A percentile compares a stretch with the other conserved stretches of the same genome.
phyloP scores from a whole-genome alignment of 768 basidiomycete species.

The Tricholoma terreum region DNA sequence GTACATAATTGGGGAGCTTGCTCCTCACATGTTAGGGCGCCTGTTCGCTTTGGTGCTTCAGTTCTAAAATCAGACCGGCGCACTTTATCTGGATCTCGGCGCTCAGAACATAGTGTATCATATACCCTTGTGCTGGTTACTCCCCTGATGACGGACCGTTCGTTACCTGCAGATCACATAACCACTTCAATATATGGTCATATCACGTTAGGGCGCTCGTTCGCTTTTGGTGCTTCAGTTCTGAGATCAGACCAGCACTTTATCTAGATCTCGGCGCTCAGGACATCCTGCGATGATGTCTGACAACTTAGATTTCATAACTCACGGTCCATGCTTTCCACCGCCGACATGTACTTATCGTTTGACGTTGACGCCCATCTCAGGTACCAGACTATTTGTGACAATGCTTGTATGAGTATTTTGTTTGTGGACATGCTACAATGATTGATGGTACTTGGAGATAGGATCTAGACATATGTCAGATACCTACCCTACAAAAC shows the following conservation, averaged over 20 bases:
- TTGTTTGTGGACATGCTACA: background rate
- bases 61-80: no score
- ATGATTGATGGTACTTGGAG: background rate
- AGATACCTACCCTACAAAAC: conserved; percentile 10
- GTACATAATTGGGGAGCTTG: no score
- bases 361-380: background rate
- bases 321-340: no score
- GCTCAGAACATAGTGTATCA: background rate
- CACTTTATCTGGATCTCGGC: background rate
- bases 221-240: no score
- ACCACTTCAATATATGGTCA: no score
- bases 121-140: no score
- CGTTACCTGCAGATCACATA: no score
- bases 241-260: background rate
- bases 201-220: background rate
- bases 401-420: background rate
- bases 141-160: no score
- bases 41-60: background rate
- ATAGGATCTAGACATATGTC: background rate
- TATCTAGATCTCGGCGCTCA: background rate
- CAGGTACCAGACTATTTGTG: background rate
- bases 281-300: no score
- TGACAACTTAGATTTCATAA: no score
- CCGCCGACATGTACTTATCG: background rate
- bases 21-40: background rate